Evolutionary conservation across 805 yeast genomes (phyloP), one percentile per base, ranked within the genome.

Genomic region (Lipomyces starkeyi): DNA sequence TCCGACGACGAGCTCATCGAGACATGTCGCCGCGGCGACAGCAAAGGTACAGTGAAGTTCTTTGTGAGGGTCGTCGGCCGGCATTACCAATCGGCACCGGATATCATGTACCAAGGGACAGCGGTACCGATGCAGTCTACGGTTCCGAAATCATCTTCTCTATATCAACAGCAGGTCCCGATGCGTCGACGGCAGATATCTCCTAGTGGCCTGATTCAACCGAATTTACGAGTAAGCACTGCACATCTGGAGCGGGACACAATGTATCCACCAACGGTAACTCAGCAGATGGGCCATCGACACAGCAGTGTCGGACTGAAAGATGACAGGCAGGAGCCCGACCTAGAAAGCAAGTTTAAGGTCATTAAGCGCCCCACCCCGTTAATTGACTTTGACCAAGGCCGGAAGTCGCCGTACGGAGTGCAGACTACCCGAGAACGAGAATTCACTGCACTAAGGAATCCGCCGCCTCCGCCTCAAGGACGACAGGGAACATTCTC

Each of bases 21-120:
- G 14, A 11, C 20, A 2, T 71, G 72, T 56, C 55, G 27, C 22
- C 54, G 34, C n/a, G 69, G 67, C n/a, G 74, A 71, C 58, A 34
- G 61, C 27, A 64, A 59, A 57, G 72, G 69, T 3, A 29, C 70
- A 5, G 35, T 71, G 9, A 75, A 74, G 59, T 61, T 75, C 25
- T 73, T 64, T 59, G 58, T 74, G n/a, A n/a, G 62, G 17, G 43
- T 68, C 8, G 27, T 58, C 7, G 61, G 65, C 17, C 47, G 40
- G 37, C 63, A 59, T 54, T 32, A 22, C 35, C 32, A 55, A 9
- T 58, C 66, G 35, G 58, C 69, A 14, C 66, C 69, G 6, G 63
- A 62, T 49, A 62, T 62, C 22, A n/a, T 27, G 40, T 58, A 17
- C 27, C 66, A 27, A 3, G 5, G 25, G 25, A 54, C 2, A 2